Conservation (phyloP, 2,329 filamentous ascomycete species). For the Bipolaris victoriae region DNA sequence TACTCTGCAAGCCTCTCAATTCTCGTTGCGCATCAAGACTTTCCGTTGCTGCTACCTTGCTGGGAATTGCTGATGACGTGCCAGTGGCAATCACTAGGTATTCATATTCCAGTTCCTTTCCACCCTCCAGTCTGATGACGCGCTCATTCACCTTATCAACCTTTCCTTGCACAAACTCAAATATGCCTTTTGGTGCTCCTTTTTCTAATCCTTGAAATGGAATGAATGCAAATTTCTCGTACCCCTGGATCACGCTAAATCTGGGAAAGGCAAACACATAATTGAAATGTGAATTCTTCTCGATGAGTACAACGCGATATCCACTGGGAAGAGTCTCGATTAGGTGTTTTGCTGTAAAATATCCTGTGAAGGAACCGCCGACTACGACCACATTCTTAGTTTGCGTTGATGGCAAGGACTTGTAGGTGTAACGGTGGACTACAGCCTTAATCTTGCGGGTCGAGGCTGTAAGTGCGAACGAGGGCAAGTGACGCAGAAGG, state of each 20-base stretch:
- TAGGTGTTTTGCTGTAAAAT: neutral
- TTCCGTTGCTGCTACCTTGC: conserved; percentile 53
- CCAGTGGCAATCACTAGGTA: conserved; percentile 66
- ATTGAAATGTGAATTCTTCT: conserved; percentile 67
- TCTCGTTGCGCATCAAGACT: conserved; percentile 54
- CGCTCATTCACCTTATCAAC: conserved; percentile 43
- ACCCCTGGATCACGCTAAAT: conserved; percentile 58
- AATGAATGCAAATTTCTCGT: conserved; percentile 65
- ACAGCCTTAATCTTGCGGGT: neutral
- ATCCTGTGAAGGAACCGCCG: neutral
- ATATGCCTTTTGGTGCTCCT: neutral
- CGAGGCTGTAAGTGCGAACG: neutral
- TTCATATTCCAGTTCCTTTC: conserved; percentile 58
- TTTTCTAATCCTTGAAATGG: conserved; percentile 55
- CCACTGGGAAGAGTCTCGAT: conserved; percentile 16
- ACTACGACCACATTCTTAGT: neutral
- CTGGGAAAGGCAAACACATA: conserved; percentile 67
- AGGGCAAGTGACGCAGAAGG: neutral
- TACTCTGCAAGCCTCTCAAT: conserved; percentile 57
- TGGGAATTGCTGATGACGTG: conserved; percentile 55
- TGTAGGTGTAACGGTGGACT: neutral
- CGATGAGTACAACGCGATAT: conserved; percentile 62
- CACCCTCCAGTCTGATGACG: conserved; percentile 52
- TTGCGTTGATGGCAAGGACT: neutral
- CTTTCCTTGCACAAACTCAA: neutral